Base-by-base conservation (phyloP, 148 eudicot genomes). In the Cornus kousa region DNA sequence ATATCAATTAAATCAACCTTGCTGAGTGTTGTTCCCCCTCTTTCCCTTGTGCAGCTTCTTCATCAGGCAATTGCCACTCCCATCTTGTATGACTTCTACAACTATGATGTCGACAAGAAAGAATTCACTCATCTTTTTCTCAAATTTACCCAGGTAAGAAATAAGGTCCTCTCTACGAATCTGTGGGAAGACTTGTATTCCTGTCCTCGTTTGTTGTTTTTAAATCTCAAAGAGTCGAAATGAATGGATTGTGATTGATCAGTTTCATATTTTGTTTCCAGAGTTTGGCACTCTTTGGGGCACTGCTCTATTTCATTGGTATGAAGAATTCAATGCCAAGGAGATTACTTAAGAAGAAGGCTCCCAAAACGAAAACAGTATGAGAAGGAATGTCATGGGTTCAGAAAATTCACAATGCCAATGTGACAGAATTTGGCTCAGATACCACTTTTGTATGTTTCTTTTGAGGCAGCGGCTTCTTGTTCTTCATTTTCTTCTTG, bases 1-100 rank as follows among this genome's bases (percentile, higher is more conserved):
- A 53, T 11, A 53, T 53, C 14, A 53, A 53, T 2, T 53, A 53
- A 53, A 53, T 53, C 59, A 53, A 53, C 59, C 17, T 53, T 53
- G 2, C 14, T 16, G 59, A 53, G 53, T 48, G 9, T 53, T 7
- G 7, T 53, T 2, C 19, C 59, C 59, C 17, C 14, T 12, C 13
- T 10, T 39, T 4, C 16, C 11, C 67, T 67, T 71, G 66, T 70
- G 72, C 87, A 95, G 98, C 86, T 92, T 82, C 75, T 92, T 70
- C 95, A 93, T 76, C 99, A 93, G 79, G 90, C 90, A 67, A 82
- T 96, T 71, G 79, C 86, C 68, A 85, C 94, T 33, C 94, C 98
- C 35, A 88, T 96, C 82, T 86, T 96, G 85, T 87, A 88, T 53
- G 99, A 96, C 84, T 96, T 96, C 89, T 96, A 96, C 89, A 93